Conservation (phyloP, 129 eudicot genomes). For the Pseudognaphalium luteoalbum region DNA sequence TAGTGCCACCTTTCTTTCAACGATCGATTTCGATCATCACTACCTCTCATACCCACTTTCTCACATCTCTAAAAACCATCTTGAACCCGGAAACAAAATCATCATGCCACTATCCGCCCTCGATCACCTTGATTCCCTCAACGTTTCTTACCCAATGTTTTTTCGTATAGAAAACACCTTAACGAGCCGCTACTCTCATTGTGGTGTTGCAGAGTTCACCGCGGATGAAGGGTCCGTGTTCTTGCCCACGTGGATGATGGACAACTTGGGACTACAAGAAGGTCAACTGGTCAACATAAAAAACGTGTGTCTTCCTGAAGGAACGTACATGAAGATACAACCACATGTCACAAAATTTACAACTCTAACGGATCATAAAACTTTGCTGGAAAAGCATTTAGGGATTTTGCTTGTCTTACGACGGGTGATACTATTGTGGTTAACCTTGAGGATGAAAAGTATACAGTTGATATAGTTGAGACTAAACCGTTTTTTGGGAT, state of each 20-base stretch:
- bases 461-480: slow-evolving; percentile 27
- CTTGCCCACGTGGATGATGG: slow-evolving; percentile 15
- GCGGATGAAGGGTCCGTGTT: neutral
- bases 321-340: slow-evolving; percentile 33
- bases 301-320: slow-evolving; percentile 20
- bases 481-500: slow-evolving; percentile 23
- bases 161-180: neutral
- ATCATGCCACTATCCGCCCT: neutral
- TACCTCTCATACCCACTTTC: neutral
- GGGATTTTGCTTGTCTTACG: slow-evolving; percentile 14
- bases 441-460: slow-evolving; percentile 8
- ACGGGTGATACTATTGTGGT: slow-evolving; percentile 24
- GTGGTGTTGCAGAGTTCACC: neutral
- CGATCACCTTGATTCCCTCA: neutral
- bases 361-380: slow-evolving; percentile 9
- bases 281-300: slow-evolving; percentile 2
- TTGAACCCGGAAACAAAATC: neutral
- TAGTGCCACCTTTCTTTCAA: neutral
- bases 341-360: slow-evolving; percentile 35
- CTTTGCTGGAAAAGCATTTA: slow-evolving; percentile 19
- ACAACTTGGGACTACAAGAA: neutral
- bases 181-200: neutral
- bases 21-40: neutral
- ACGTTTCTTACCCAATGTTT: neutral
- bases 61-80: neutral